Evolutionary conservation across 805 yeast genomes (phyloP), one percentile per base, ranked within the genome.

Genomic region (Pichia membranifaciens): DNA sequence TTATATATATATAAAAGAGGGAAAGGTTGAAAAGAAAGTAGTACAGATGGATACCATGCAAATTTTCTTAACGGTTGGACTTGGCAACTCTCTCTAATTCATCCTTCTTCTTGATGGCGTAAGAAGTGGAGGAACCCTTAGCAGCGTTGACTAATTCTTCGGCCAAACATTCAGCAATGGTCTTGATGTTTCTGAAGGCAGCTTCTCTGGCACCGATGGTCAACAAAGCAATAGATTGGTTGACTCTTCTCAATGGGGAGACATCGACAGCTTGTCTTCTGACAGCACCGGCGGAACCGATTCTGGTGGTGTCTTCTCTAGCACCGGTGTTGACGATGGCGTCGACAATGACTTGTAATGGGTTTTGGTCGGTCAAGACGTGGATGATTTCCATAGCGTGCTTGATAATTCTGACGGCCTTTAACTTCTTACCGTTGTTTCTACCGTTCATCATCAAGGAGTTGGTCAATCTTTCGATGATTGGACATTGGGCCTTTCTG

Each of bases 191-290:
- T 85, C 99, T 93, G 97, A 93, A 93, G 70, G 98, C 81, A 73
- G 99, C 90, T 83, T 93, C 99, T 84, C 99, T 93, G 59, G 93
- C 96, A 84, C 99, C 99, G 68, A 87, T 85, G 81, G 99, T 95
- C 76, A 93, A 79, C 71, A 93, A 82, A 69, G 99, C 81, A 69
- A 93, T 82, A 68, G 99, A 95, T 79, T 93, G 98, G 96, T 93
- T 93, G 66, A 93, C 97, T 83, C 99, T 91, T 86, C 99, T 90
- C 75, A 93, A 84, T 71, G 99, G 99, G 70, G 99, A 90, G 61
- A 93, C 99, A 88, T 93, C 99, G 73, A 93, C 99, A 64, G 99
- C 99, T 81, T 95, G 99, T 85, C 99, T 89, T 87, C 99, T 93
- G 68, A 95, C 99, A 71, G 98, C 87, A 87, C 99, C 99, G 70